Base-by-base conservation (phyloP, 2,329 filamentous ascomycete species). In the Pezicula neosporulosa region DNA sequence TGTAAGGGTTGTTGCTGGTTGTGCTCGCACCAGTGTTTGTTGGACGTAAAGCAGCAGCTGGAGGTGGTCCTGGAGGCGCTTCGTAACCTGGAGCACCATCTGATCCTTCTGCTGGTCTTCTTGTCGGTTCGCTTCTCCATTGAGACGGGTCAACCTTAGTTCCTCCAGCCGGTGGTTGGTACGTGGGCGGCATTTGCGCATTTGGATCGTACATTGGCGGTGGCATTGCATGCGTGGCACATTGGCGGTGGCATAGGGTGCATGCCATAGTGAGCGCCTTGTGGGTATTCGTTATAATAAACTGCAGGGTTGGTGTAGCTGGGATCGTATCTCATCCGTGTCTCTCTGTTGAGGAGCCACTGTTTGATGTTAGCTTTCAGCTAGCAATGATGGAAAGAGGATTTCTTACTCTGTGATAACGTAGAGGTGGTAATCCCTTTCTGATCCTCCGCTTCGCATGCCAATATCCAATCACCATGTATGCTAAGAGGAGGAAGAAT, bases 381-480 rank as follows among this genome's bases (percentile, higher is more conserved):
- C 37, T 47, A n/a, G 27, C 4, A 33, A 33, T 9, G 30, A 7
- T 13, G 30, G 9, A 12, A 42, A 27, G 37, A 15, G 37, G 38
- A 28, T 18, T 38, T 54, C 79, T 33, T 75, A 86, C 83, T 62
- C 85, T 74, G 69, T 94, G 88, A 64, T 93, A 93, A 55, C 69
- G 70, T 35, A 91, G 69, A 15, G 88, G 85, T 16, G 76, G 73
- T 36, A 83, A 72, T 1, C 87, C 87, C 66, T 83, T 85, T 54
- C 73, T 76, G 57, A 92, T 74, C 44, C 89, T 77, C 43, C 71
- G 70, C 66, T 81, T 81, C 43, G 88, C 89, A 69, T 93, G 89
- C 44, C 81, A 70, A 67, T 87, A 87, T 54, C 87, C 87, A 53
- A 81, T 75, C 49, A 89, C 58, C 61, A 91, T 74, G 75, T 84